phyloP scores from a whole-genome alignment of 805 yeast species.

The Candida tibetensis region DNA sequence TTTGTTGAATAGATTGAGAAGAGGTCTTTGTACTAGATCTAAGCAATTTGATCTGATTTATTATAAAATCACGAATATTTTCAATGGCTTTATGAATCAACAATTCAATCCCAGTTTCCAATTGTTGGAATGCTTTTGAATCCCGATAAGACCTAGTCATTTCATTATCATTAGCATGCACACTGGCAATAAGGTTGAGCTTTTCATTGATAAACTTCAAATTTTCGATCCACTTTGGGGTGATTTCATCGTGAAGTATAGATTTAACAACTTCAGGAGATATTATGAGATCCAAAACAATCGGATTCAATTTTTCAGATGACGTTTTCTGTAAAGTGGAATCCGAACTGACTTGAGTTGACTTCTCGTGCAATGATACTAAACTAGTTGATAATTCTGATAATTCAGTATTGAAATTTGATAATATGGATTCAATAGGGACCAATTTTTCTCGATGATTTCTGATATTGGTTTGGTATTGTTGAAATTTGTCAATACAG shows the following conservation, averaged over 20 bases:
- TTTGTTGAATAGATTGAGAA: slow-evolving; percentile 72
- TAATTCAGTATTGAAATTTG: slow-evolving; percentile 54
- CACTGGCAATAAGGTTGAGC: slow-evolving; percentile 48
- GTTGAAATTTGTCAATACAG: slow-evolving; percentile 8
- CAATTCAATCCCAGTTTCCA: slow-evolving; percentile 42
- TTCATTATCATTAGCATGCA: slow-evolving; percentile 7
- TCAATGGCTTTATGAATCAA: slow-evolving; percentile 66
- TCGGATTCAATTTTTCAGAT: slow-evolving; percentile 57
- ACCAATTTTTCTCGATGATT: slow-evolving; percentile 34
- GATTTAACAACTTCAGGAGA: slow-evolving; percentile 69
- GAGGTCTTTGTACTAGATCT: slow-evolving; percentile 59
- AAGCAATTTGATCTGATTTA: slow-evolving; percentile 61
- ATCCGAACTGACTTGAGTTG: slow-evolving; percentile 28
- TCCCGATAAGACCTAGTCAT: slow-evolving; percentile 16
- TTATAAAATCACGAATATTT: slow-evolving; percentile 67
- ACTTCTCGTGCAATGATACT: slow-evolving; percentile 31
- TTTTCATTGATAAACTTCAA: slow-evolving; percentile 58
- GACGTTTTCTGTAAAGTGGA: slow-evolving; percentile 25
- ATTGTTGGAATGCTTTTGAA: slow-evolving; percentile 25
- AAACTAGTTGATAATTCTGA: slow-evolving; percentile 30
- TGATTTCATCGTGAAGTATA: slow-evolving; percentile 56
- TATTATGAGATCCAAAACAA: slow-evolving; percentile 70
- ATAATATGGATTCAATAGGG: slow-evolving; percentile 54
- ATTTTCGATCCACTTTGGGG: slow-evolving; percentile 64
- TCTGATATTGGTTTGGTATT: slow-evolving; percentile 16